phyloP scores from a whole-genome alignment of 2,329 filamentous ascomycete genomes.

The Elsinoe fawcettii region DNA sequence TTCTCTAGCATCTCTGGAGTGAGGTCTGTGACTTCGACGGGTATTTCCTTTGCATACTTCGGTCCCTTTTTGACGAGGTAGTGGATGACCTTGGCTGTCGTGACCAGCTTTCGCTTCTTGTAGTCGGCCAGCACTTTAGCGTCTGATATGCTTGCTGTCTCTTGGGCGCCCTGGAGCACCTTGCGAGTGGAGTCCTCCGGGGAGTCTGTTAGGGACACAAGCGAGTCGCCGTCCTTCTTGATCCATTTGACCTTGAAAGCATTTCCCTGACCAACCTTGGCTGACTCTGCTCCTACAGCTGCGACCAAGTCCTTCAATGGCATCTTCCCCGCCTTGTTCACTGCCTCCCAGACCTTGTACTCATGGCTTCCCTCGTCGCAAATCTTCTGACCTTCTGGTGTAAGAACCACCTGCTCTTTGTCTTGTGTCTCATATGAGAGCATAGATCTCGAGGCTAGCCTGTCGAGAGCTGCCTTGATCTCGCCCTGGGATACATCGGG shows the following conservation, averaged over 20 bases:
- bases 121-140: slow-evolving; percentile 70
- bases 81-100: slow-evolving; percentile 71
- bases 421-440: slow-evolving; percentile 78
- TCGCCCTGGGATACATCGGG: slow-evolving; percentile 33
- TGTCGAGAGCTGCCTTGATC: slow-evolving; percentile 82
- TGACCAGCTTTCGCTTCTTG: slow-evolving; percentile 86
- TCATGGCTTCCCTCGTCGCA: slow-evolving; percentile 43
- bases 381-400: slow-evolving; percentile 74
- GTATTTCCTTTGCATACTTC: slow-evolving; percentile 81
- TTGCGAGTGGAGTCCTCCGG: slow-evolving; percentile 75
- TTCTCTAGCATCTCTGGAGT: slow-evolving; percentile 85
- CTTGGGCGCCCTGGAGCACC: slow-evolving; percentile 64
- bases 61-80: slow-evolving; percentile 79
- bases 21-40: slow-evolving; percentile 89
- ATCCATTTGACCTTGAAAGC: slow-evolving; percentile 74
- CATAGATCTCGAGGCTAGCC: slow-evolving; percentile 78
- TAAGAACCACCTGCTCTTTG: slow-evolving; percentile 66
- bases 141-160: slow-evolving; percentile 62
- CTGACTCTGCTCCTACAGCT: slow-evolving; percentile 63
- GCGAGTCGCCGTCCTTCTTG: slow-evolving; percentile 52
- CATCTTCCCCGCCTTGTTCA: slow-evolving; percentile 38
- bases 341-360: slow-evolving; percentile 44
- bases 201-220: slow-evolving; percentile 52
- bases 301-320: slow-evolving; percentile 42
- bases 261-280: slow-evolving; percentile 86